Evolutionary conservation across 805 yeast species (phyloP).

Genomic region (Suhomyces canberraensis): DNA sequence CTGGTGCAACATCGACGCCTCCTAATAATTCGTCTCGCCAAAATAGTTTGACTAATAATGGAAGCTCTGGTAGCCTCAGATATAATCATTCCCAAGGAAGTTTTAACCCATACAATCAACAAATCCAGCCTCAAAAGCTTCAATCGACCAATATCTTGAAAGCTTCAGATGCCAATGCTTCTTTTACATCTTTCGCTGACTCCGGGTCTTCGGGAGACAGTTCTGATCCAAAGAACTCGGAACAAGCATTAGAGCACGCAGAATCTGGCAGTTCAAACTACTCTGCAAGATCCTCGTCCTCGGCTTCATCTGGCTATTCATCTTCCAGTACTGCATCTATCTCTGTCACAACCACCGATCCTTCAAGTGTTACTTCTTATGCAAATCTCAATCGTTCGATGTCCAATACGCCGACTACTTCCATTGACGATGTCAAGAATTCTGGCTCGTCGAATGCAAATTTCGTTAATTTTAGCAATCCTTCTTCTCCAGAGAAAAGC

Average conservation of each 20-base stretch:
- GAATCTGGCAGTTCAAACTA: not conserved
- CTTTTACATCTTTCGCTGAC: constrained; percentile 3
- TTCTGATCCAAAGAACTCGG: not conserved
- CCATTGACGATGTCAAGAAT: constrained; percentile 15
- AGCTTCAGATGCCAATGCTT: constrained; percentile 4
- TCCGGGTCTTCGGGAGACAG: constrained; percentile 2
- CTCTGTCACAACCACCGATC: constrained; percentile 5
- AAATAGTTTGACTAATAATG: constrained; percentile 2
- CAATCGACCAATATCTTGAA: constrained; percentile 4
- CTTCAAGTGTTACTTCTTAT: constrained; percentile 11
- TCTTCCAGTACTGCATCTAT: constrained; percentile 6
- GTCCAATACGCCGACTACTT: constrained; percentile 32
- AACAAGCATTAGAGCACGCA: not conserved
- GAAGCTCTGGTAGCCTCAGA: not conserved
- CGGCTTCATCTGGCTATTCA: constrained; percentile 3
- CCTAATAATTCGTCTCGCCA: not conserved
- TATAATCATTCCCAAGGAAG: constrained; percentile 1
- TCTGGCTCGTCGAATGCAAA: not conserved
- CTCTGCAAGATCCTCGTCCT: constrained; percentile 1
- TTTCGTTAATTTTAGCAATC: not conserved
- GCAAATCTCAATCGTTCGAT: constrained; percentile 19
- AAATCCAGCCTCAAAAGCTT: constrained; percentile 3
- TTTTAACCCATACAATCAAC: constrained; percentile 1
- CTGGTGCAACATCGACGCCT: not conserved
- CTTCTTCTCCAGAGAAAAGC: not conserved